phyloP scores from a whole-genome alignment of 805 yeast genomes.

The Starmerella etchellsii region DNA sequence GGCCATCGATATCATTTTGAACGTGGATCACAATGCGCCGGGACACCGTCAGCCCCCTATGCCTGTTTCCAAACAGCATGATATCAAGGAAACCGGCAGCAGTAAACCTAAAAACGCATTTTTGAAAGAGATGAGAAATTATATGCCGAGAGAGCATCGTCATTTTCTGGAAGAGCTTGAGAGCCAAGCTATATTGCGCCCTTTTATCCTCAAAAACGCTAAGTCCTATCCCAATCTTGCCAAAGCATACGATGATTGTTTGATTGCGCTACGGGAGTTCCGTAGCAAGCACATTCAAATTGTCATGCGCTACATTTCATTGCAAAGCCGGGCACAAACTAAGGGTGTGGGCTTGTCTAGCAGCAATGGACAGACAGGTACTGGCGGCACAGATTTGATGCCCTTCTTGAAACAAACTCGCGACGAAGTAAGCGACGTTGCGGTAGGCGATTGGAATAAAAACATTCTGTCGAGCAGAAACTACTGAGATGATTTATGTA shows the following conservation, averaged over 20 bases:
- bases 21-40: conserved; percentile 66
- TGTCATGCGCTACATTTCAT: conserved; percentile 72
- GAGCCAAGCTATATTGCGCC: conserved; percentile 45
- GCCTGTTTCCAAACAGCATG: conserved; percentile 2
- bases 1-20: conserved; percentile 63
- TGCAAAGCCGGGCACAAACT: conserved; percentile 52
- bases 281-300: conserved; percentile 90
- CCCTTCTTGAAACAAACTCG: conserved; percentile 92
- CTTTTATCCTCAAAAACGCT: conserved; percentile 40
- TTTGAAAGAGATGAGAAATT: conserved; percentile 69
- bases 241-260: conserved; percentile 72
- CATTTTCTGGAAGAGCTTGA: conserved; percentile 55
- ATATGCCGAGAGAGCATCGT: conserved; percentile 83
- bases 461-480: not conserved
- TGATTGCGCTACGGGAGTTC: conserved; percentile 77
- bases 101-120: conserved; percentile 30
- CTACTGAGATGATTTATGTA: not conserved
- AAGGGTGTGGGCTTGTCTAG: conserved; percentile 44
- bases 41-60: conserved; percentile 37
- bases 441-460: conserved; percentile 81
- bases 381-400: conserved; percentile 86
- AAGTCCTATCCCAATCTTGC: conserved; percentile 41
- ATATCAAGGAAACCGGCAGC: not conserved
- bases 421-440: conserved; percentile 89
- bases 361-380: conserved; percentile 50